Evolutionary conservation across 2,329 filamentous ascomycete species (phyloP).

Genomic region (Sclerotinia glacialis): DNA sequence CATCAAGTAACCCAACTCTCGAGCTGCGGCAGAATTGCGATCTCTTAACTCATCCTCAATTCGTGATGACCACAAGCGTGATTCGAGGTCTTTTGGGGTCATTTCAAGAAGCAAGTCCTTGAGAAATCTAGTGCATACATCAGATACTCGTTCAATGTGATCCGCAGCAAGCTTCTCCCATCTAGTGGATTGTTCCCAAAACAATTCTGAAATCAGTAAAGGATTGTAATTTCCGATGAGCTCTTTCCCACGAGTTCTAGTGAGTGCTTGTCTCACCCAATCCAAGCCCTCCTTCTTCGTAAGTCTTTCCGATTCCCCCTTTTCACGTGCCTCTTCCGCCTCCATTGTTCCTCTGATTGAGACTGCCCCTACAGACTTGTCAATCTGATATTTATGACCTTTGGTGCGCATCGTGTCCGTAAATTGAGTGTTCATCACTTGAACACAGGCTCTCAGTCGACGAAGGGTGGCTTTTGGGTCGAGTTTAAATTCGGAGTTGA

Average conservation of each 20-base stretch:
- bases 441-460: conserved; percentile 37
- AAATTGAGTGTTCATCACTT: conserved; percentile 37
- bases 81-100: conserved; percentile 16
- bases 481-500: conserved; percentile 26
- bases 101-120: conserved; percentile 4
- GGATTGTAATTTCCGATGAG: conserved; percentile 44
- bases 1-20: conserved; percentile 21
- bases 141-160: conserved; percentile 29
- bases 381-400: conserved; percentile 38
- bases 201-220: conserved; percentile 43
- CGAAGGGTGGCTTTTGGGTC: conserved; percentile 24
- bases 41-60: conserved; percentile 10
- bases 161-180: conserved; percentile 39
- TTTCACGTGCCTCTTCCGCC: neutral
- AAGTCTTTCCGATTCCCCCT: conserved; percentile 29
- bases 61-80: conserved; percentile 16
- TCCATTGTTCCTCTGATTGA: neutral
- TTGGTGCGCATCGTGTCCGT: conserved; percentile 29
- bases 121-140: conserved; percentile 25
- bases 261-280: conserved; percentile 32
- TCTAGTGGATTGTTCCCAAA: conserved; percentile 41
- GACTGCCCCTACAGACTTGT: conserved; percentile 22
- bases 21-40: neutral
- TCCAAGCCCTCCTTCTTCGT: conserved; percentile 29
- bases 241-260: conserved; percentile 38